These are phyloP conservation scores for Chlorophyllum brunneum DNA, from an alignment of 768 basidiomycete species.

Conservation along the genomic window DNA sequence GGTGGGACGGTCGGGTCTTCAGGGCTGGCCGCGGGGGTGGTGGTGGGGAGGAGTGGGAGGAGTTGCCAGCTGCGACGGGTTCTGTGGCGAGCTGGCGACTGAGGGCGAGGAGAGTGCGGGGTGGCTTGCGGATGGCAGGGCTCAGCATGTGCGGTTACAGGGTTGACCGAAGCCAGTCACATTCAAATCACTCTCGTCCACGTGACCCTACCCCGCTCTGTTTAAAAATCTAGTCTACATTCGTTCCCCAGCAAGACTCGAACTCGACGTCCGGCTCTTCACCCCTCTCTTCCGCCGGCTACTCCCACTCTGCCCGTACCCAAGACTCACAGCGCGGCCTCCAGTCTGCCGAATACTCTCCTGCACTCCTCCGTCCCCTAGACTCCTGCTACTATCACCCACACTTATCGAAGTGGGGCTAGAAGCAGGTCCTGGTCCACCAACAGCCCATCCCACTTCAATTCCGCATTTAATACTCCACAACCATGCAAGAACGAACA, in stretches of 20 bases:
- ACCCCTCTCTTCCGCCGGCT: slow-evolving; percentile 9
- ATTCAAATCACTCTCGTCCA: not conserved
- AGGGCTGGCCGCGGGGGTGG: slow-evolving; percentile 8
- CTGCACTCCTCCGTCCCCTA: not conserved
- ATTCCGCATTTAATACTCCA: slow-evolving; percentile 85
- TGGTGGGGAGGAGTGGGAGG: slow-evolving; percentile 9
- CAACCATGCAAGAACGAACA: slow-evolving; percentile 81
- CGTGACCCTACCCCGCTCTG: not conserved
- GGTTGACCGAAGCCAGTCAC: no score
- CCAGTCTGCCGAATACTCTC: slow-evolving; percentile 15
- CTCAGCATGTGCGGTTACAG: not conserved
- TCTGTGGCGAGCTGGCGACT: slow-evolving; percentile 44
- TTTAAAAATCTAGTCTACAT: not conserved
- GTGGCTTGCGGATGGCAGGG: not conserved
- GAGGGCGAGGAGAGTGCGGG: slow-evolving; percentile 22
- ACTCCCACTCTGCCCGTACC: slow-evolving; percentile 13
- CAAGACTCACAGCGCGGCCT: slow-evolving; percentile 22
- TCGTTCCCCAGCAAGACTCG: not conserved
- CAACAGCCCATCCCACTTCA: slow-evolving; percentile 77
- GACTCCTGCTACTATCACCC: not conserved
- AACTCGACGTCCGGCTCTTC: slow-evolving; percentile 8
- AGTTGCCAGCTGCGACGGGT: slow-evolving; percentile 25
- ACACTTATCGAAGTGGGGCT: not conserved
- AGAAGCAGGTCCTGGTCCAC: slow-evolving; percentile 37
- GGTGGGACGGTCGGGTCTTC: slow-evolving; percentile 29